Percentiles rank a stretch among this genome's conserved stretches.
Conservation (phyloP, 169 alveolate species). For the Theileria sp. region DNA sequence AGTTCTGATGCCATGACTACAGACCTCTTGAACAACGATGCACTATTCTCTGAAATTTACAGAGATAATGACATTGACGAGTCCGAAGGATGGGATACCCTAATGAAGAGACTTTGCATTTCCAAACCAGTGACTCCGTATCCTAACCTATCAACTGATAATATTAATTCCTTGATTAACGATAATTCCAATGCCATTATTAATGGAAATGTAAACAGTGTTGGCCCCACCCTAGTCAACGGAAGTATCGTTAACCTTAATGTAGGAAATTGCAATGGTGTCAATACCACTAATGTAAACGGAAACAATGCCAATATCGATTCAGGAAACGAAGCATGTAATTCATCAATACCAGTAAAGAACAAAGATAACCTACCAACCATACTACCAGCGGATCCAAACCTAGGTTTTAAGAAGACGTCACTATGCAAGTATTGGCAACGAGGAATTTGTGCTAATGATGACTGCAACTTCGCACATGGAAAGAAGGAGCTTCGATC, state of each 20-base stretch:
- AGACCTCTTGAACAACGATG: slow-evolving; percentile 14
- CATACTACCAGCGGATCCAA: slow-evolving; percentile 24
- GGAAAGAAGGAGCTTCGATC: slow-evolving; percentile 70
- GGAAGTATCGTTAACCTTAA: background rate
- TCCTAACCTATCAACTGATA: background rate
- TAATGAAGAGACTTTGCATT: slow-evolving; percentile 27
- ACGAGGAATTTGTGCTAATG: slow-evolving; percentile 65
- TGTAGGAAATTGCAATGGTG: background rate
- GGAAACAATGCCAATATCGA: background rate
- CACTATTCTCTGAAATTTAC: slow-evolving; percentile 11
- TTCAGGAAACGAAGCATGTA: background rate
- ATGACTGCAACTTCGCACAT: slow-evolving; percentile 74
- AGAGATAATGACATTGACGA: slow-evolving; percentile 23
- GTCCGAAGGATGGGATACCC: slow-evolving; percentile 27
- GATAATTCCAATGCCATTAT: background rate
- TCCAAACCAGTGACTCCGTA: background rate
- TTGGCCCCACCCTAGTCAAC: background rate
- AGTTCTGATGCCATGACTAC: background rate
- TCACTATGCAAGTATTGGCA: slow-evolving; percentile 73
- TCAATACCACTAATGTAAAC: background rate
- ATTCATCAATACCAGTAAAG: background rate
- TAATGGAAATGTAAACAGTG: background rate
- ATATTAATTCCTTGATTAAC: background rate
- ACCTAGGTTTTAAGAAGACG: slow-evolving; percentile 49
- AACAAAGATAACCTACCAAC: slow-evolving; percentile 7